A percentile compares a stretch with the other conserved stretches of the same genome.
Conservation (phyloP, 306 rosid genomes). For the Trifolium repens region DNA sequence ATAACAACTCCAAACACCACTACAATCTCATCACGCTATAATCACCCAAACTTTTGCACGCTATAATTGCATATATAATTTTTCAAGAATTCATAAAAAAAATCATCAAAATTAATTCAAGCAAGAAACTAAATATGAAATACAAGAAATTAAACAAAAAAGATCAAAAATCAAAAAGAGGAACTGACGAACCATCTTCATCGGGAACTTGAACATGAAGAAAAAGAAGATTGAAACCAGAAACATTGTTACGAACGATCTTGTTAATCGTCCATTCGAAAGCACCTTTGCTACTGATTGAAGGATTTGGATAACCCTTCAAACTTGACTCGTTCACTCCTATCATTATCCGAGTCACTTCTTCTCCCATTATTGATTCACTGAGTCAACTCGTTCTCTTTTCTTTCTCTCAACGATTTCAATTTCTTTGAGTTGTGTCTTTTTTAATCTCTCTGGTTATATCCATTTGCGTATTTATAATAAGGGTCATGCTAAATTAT, state of each 20-base stretch:
- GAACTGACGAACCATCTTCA: slow-evolving; percentile 64
- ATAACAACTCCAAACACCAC: not conserved
- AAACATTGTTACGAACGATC: slow-evolving; percentile 72
- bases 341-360: slow-evolving; percentile 69
- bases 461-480: not conserved
- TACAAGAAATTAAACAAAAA: not conserved
- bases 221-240: slow-evolving; percentile 72
- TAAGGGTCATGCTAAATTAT: no score
- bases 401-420: not conserved
- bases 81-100: not conserved
- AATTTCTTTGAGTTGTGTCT: not conserved
- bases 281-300: slow-evolving; percentile 88
- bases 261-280: slow-evolving; percentile 86
- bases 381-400: slow-evolving; percentile 31
- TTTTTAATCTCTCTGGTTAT: not conserved
- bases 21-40: not conserved
- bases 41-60: not conserved
- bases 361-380: not conserved
- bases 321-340: slow-evolving; percentile 92
- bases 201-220: slow-evolving; percentile 93
- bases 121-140: not conserved
- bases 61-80: not conserved
- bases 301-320: slow-evolving; percentile 85
- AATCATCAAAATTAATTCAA: not conserved
- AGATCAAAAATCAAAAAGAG: not conserved